These are phyloP conservation scores for Colletotrichum sp. DNA, from an alignment of 2,329 filamentous ascomycete species.

Conservation along the genomic window DNA sequence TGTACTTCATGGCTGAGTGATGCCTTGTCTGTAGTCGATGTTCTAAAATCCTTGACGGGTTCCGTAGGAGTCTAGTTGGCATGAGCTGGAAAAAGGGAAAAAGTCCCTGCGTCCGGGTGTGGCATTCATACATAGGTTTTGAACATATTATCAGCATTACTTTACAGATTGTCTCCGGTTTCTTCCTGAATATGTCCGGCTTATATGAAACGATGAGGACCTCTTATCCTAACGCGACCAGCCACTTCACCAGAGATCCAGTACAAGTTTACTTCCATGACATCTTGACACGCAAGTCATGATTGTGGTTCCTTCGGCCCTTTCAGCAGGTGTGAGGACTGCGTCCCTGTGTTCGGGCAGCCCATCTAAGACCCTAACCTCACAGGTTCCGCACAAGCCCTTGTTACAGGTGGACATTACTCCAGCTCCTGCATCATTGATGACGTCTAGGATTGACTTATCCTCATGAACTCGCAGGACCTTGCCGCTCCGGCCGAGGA, in stretches of 20 bases:
- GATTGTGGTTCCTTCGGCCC: not conserved
- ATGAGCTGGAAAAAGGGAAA: not conserved
- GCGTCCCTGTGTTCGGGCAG: not conserved
- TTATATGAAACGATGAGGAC: not conserved
- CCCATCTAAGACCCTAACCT: not conserved
- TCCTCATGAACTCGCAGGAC: not conserved
- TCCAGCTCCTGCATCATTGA: not conserved
- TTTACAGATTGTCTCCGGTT: rapidly evolving
- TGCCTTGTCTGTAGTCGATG: not conserved
- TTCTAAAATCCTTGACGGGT: rapidly evolving
- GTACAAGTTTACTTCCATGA: not conserved
- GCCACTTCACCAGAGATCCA: not conserved
- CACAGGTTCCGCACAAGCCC: not conserved
- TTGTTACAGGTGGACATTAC: not conserved
- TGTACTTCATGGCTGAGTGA: not conserved
- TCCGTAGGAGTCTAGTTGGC: not conserved
- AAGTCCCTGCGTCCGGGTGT: not conserved
- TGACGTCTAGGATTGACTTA: not conserved
- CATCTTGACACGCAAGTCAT: not conserved
- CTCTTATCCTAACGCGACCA: rapidly evolving
- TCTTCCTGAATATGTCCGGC: rapidly evolving
- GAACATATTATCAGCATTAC: rapidly evolving
- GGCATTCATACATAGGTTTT: not conserved
- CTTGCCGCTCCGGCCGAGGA: not conserved
- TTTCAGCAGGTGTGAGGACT: not conserved